A percentile compares a stretch with the other conserved stretches of the same genome.
Conservation (phyloP, 257 asterid genomes). For the Ophiorrhiza pumila region DNA sequence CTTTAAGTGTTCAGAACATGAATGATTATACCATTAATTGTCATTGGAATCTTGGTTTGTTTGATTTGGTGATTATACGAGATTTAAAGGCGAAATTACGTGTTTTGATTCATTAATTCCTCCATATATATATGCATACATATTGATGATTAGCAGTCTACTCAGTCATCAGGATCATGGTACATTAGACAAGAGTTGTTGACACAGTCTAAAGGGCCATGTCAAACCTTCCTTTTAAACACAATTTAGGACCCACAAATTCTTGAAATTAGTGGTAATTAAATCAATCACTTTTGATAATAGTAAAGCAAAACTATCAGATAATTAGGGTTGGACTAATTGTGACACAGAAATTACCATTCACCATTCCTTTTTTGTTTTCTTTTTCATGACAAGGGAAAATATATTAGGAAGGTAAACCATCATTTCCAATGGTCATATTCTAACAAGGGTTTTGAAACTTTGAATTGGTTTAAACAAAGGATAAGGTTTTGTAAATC, state of each 20-base stretch:
- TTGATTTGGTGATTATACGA: background rate
- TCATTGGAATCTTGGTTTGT: background rate
- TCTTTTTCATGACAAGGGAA: background rate
- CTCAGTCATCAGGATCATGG: conserved; percentile 11
- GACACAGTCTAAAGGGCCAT: conserved; percentile 26
- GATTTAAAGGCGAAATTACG: background rate
- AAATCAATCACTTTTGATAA: conserved; percentile 25
- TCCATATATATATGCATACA: too few species aligned
- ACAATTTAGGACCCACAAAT: conserved; percentile 25
- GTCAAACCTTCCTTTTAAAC: conserved; percentile 21
- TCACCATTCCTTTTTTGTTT: background rate
- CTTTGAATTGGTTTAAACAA: background rate
- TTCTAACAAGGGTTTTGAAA: conserved; percentile 3
- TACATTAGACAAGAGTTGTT: conserved; percentile 18
- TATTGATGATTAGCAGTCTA: conserved; percentile 17
- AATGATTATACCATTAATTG: too few species aligned
- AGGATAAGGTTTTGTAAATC: conserved; percentile 5
- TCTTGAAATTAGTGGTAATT: conserved; percentile 18
- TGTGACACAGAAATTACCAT: background rate
- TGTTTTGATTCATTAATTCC: background rate
- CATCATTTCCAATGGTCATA: conserved; percentile 24
- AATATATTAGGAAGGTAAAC: conserved; percentile 21
- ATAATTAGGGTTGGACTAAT: conserved; percentile 19
- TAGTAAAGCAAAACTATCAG: conserved; percentile 22
- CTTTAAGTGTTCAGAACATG: too few species aligned